Evolutionary conservation across 768 basidiomycete genomes (phyloP), one percentile per base, ranked within the genome.

Genomic region (Lactifluus piperatus): DNA sequence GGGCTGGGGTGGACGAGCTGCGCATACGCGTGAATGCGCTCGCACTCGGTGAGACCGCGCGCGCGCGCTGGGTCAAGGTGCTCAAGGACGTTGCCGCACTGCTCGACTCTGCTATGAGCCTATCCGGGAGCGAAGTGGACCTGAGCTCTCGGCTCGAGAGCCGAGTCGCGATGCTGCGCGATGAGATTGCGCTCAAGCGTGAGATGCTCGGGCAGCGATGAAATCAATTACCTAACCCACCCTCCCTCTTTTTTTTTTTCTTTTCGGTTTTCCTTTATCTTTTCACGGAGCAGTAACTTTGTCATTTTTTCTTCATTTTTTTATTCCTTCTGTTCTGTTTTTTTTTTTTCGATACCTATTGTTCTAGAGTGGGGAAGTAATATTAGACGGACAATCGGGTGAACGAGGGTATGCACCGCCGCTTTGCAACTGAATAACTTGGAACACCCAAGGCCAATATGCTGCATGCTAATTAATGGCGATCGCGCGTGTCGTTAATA

Each of bases 91-190:
- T 83, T 14, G 73, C 66, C 49, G 71, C 71, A 57, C 76, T 76
- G 66, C 70, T 90, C 43, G 82, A 83, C 55, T 67, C 72, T 58
- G 82, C 83, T 45, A 68, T 81, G 51, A 66, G 70, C 14, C 14
- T 75, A 37, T 75, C 82, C 43, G 75, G 79, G 22, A 81, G 76
- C 66, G 68, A 77, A 59, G 75, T 81, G 13, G 88, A 90, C 70
- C 58, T 91, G 66, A 79, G 79, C 44, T 82, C 83, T 57, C 73
- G 87, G 68, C 68, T 91, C 58, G 88, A 89, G 58, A 85, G 80
- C 68, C 71, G 88, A 68, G 77, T 88, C 50, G 73, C 77, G 56
- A 82, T 90, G 83, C 68, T 88, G 55, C 76, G 75, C 62, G 84
- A 87, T 67, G 86, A 90, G 79, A 83, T 91, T 64, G 73, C 67